These are phyloP conservation scores for Dactylorhiza incarnata DNA, from an alignment of 106 monocot genomes.

Conservation along the genomic window DNA sequence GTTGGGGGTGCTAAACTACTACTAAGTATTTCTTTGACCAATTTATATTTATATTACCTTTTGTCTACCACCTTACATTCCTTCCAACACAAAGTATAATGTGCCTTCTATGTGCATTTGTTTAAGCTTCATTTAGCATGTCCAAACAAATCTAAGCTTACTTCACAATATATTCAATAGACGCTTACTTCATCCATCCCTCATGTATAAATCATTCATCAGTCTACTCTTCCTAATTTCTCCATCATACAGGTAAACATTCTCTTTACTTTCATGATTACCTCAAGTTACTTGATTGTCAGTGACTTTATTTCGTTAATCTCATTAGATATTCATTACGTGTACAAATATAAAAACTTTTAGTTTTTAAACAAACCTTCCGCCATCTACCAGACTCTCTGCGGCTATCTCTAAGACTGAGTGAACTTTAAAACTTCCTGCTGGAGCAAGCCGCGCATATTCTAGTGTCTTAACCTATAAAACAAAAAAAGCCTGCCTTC, in stretches of 20 bases:
- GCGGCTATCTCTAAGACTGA: slow-evolving; percentile 94
- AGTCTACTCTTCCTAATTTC: not conserved
- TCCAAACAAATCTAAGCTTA: not conserved
- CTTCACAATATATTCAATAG: not conserved
- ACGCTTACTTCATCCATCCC: not conserved
- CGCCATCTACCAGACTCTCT: slow-evolving; percentile 86
- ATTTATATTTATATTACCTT: not conserved
- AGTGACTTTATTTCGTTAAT: too few species aligned
- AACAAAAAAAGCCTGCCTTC: not conserved
- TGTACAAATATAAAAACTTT: not conserved
- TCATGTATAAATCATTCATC: not conserved
- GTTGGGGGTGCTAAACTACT: not conserved
- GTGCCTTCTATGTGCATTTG: too few species aligned
- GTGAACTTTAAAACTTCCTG: slow-evolving; percentile 80
- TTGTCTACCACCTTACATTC: too few species aligned
- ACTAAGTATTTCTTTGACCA: not conserved
- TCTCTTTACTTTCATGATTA: too few species aligned
- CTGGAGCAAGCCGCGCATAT: slow-evolving; percentile 61
- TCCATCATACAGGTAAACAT: not conserved
- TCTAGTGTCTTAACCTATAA: slow-evolving; percentile 79
- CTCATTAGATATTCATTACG: too few species aligned
- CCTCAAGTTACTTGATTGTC: too few species aligned
- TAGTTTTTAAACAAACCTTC: slow-evolving; percentile 41
- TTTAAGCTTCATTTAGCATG: not conserved
- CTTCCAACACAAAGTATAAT: too few species aligned